Percentiles rank a stretch among this genome's conserved stretches.
These are phyloP conservation scores for Stylosanthes scabra DNA, from an alignment of 331 rosid genomes.

Conservation along the genomic window DNA sequence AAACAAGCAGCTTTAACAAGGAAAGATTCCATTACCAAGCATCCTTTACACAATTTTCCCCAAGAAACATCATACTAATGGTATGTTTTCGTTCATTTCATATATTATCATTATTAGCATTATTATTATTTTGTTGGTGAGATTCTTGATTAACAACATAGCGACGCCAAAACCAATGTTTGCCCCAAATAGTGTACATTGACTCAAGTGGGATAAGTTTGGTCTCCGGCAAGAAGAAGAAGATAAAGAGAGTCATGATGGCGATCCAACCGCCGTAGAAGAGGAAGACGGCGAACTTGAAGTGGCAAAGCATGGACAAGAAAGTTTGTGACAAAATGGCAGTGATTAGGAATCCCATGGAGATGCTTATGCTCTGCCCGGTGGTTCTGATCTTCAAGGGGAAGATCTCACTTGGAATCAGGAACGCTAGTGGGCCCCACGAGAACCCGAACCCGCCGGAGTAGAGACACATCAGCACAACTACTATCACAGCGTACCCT, in stretches of 20 bases:
- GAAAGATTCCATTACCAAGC: no score
- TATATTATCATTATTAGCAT: background rate
- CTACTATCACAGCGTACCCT: constrained; percentile 49
- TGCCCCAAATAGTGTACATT: constrained; percentile 64
- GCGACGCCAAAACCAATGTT: constrained; percentile 79
- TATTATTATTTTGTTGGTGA: background rate
- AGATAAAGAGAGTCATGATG: constrained; percentile 58
- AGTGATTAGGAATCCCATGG: constrained; percentile 52
- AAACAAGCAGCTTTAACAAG: no score
- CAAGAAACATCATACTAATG: no score
- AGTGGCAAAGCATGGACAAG: constrained; percentile 79
- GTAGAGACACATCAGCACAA: constrained; percentile 60
- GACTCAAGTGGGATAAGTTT: constrained; percentile 72
- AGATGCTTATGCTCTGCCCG: constrained; percentile 69
- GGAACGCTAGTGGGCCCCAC: constrained; percentile 88
- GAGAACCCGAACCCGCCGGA: constrained; percentile 88
- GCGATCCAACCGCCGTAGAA: constrained; percentile 75
- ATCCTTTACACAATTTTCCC: no score
- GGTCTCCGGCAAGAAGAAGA: constrained; percentile 79
- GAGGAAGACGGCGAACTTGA: constrained; percentile 69
- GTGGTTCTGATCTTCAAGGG: constrained; percentile 67
- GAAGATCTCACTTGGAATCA: constrained; percentile 87
- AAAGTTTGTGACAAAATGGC: constrained; percentile 73
- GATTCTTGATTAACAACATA: constrained; percentile 46
- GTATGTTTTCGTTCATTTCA: background rate